phyloP scores from a whole-genome alignment of 2,329 filamentous ascomycete species.

The Fonsecaea nubica region DNA sequence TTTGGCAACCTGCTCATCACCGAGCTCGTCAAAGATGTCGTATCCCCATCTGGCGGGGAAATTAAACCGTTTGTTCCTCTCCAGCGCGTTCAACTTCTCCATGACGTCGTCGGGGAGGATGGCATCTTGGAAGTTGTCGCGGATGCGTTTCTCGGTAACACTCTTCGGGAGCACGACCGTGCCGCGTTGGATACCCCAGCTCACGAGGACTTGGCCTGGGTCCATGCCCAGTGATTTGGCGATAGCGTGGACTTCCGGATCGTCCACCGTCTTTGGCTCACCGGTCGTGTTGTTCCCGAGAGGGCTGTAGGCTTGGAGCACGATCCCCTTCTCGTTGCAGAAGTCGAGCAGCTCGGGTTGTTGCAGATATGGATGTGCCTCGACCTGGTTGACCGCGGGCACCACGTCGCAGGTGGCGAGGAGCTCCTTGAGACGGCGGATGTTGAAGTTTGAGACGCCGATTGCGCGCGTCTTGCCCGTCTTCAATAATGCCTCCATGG shows the following conservation, averaged over 20 bases:
- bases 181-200: slow-evolving; percentile 62
- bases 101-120: slow-evolving; percentile 47
- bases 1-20: slow-evolving; percentile 44
- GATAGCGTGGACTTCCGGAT: slow-evolving; percentile 68
- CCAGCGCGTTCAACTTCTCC: slow-evolving; percentile 45
- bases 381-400: slow-evolving; percentile 72
- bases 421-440: slow-evolving; percentile 37
- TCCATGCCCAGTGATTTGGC: slow-evolving; percentile 67
- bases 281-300: slow-evolving; percentile 66
- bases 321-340: slow-evolving; percentile 64
- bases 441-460: slow-evolving; percentile 53
- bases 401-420: slow-evolving; percentile 24
- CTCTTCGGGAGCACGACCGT: slow-evolving; percentile 63
- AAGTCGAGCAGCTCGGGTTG: slow-evolving; percentile 64
- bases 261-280: slow-evolving; percentile 68
- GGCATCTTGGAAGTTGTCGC: slow-evolving; percentile 55
- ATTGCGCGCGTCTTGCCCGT: slow-evolving; percentile 52
- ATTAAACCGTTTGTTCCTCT: slow-evolving; percentile 48
- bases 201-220: slow-evolving; percentile 62
- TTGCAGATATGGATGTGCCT: slow-evolving; percentile 72
- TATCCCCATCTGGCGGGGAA: slow-evolving; percentile 47
- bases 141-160: slow-evolving; percentile 60
- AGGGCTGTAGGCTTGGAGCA: slow-evolving; percentile 69
- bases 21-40: slow-evolving; percentile 49
- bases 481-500: slow-evolving; percentile 48